These are phyloP conservation scores for Fusarium domesticum DNA, from an alignment of 2,329 filamentous ascomycete species.

Conservation along the genomic window DNA sequence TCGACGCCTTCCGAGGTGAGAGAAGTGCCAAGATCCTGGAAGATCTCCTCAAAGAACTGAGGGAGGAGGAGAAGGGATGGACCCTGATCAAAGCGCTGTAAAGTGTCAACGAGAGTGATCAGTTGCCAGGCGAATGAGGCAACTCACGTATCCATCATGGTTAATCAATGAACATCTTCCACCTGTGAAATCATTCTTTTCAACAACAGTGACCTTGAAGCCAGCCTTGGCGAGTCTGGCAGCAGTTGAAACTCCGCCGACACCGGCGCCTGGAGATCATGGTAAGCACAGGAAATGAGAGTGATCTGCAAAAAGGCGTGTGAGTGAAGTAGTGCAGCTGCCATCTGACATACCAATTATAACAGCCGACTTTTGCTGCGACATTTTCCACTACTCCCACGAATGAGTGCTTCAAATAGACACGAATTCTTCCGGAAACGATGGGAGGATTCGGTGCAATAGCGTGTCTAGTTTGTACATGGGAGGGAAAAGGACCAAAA, in stretches of 20 bases:
- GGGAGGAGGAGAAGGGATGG: slow-evolving; percentile 72
- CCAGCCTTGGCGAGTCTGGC: slow-evolving; percentile 69
- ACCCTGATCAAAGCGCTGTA: slow-evolving; percentile 69
- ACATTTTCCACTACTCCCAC: slow-evolving; percentile 13
- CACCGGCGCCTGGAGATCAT: slow-evolving; percentile 56
- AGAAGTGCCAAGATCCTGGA: slow-evolving; percentile 64
- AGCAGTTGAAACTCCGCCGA: slow-evolving; percentile 68
- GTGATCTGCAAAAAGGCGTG: not conserved
- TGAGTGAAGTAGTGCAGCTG: not conserved
- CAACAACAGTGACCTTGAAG: slow-evolving; percentile 70
- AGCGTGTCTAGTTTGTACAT: not conserved
- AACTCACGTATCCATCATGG: slow-evolving; percentile 45
- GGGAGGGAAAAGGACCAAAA: not conserved
- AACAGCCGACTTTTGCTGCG: slow-evolving; percentile 29
- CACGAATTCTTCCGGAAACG: not conserved
- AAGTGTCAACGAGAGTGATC: not conserved
- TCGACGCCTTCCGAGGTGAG: slow-evolving; percentile 64
- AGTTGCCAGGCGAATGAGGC: accelerated
- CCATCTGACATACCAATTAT: slow-evolving; percentile 24
- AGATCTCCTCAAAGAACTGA: slow-evolving; percentile 66
- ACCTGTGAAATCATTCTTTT: slow-evolving; percentile 72
- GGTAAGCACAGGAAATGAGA: not conserved
- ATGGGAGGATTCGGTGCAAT: no score
- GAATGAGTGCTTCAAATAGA: not conserved
- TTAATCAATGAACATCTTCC: slow-evolving; percentile 67